phyloP scores from a whole-genome alignment of 2,329 filamentous ascomycete genomes.

The Ophiocordyceps unilateralis region DNA sequence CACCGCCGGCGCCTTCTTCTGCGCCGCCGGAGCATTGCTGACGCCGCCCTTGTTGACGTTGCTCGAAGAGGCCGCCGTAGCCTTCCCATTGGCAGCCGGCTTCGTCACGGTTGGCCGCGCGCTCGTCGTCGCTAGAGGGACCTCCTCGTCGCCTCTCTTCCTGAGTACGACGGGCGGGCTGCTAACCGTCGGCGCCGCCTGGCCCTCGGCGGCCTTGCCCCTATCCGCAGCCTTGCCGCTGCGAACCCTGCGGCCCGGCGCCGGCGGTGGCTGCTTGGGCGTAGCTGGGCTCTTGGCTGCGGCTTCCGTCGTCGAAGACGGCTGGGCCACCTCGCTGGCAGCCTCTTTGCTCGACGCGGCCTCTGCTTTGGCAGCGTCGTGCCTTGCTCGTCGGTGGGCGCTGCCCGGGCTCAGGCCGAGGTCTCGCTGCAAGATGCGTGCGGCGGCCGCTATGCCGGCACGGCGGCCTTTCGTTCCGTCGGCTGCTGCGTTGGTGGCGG shows the following conservation, averaged over 20 bases:
- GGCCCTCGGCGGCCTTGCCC: conserved; percentile 17
- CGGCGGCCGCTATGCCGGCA: conserved; percentile 44
- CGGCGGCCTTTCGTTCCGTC: conserved; percentile 36
- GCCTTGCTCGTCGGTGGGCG: conserved; percentile 41
- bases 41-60: conserved; percentile 7
- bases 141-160: conserved; percentile 19
- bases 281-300: neutral
- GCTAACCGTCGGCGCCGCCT: conserved; percentile 9
- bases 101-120: conserved; percentile 2
- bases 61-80: conserved; percentile 5
- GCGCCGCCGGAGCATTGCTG: conserved; percentile 10
- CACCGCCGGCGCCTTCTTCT: conserved; percentile 16
- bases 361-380: conserved; percentile 40
- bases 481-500: conserved; percentile 12
- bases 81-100: conserved; percentile 5
- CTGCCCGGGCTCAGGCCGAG: conserved; percentile 46
- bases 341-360: conserved; percentile 19
- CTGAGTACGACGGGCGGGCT: conserved; percentile 23
- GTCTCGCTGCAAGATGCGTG: conserved; percentile 48
- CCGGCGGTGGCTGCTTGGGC: conserved; percentile 5
- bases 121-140: conserved; percentile 6
- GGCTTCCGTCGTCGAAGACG: conserved; percentile 7
- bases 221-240: conserved; percentile 22
- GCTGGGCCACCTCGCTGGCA: conserved; percentile 5
- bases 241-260: conserved; percentile 13